phyloP scores from a whole-genome alignment of 371 early-diverging fungal species.

The Batkoa obscura region DNA sequence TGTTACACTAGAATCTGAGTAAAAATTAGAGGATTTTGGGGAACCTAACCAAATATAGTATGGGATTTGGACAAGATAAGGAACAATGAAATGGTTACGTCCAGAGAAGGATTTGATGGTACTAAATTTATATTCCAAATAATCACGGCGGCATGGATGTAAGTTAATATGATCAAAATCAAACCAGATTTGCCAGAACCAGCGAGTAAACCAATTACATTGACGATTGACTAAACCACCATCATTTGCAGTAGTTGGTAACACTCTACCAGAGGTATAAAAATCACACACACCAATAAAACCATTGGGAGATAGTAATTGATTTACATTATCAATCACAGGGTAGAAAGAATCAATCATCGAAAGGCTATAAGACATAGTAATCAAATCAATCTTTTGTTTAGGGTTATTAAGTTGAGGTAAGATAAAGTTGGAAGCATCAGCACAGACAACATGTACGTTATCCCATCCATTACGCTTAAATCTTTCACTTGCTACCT shows the following conservation, averaged over 20 bases:
- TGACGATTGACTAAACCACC: conserved; percentile 29
- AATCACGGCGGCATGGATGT: conserved; percentile 57
- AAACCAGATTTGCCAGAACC: conserved; percentile 66
- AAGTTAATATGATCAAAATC: conserved; percentile 62
- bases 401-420: conserved; percentile 28
- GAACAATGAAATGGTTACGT: conserved; percentile 52
- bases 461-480: conserved; percentile 53
- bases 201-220: conserved; percentile 55
- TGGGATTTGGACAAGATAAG: conserved; percentile 56
- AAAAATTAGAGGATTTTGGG: not conserved
- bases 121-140: conserved; percentile 62
- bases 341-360: conserved; percentile 64
- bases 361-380: conserved; percentile 73
- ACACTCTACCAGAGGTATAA: conserved; percentile 27
- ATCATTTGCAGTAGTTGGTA: conserved; percentile 22
- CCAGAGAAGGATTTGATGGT: conserved; percentile 51
- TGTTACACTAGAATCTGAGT: not conserved
- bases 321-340: conserved; percentile 43
- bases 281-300: conserved; percentile 62
- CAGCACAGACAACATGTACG: conserved; percentile 57
- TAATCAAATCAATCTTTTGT: conserved; percentile 50
- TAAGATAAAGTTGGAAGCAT: conserved; percentile 43
- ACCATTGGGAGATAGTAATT: conserved; percentile 41
- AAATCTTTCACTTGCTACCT: conserved; percentile 58
- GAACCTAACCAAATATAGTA: conserved; percentile 67